Base-by-base conservation (phyloP, 2,329 filamentous ascomycete genomes). In the Colletotrichum musae region DNA sequence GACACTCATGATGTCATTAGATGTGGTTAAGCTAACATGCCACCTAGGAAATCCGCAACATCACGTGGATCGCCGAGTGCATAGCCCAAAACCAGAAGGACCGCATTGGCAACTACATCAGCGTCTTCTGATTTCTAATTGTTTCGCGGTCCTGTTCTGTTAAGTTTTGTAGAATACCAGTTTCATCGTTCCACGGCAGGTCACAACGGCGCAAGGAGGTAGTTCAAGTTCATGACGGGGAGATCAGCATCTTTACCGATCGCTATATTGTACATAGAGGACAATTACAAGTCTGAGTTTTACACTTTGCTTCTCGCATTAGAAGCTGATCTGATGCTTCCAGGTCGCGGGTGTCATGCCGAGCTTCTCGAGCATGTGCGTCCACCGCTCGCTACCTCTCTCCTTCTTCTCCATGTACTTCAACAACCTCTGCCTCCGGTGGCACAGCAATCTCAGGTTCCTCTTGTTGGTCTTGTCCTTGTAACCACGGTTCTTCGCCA, bases 31-130 rank as follows among this genome's bases (percentile, higher is more conserved):
- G 63, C 78, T 83, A 76, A 86, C 76, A 21, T n/a, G 7, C 4
- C n/a, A 41, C 24, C 12, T 28, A 98, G 95, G 96, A 99, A 92
- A 98, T 98, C 76, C 93, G 96, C 73, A 99, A 99, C 83, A 97
- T 99, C 78, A 98, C 96, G 59, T 99, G 96, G 96, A 99, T 99
- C 81, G 93, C 96, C 24, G 96, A 99, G 83, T 99, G 96, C 84
- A 99, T 99, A 88, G 96, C 96, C 64, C 96, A 99, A 84, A 98
- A 97, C 86, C 96, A 99, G 84, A 99, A 99, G 86, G 96, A 99
- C 82, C 91, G 96, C 79, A 98, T 99, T 80, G 93, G 94, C 75
- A 99, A 98, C 84, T 99, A 97, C 83, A 99, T 99, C 81, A 97
- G 94, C 83, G 96, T 98, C 71, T 97, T 99, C 83, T 97, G 83